Evolutionary conservation across 495 filamentous ascomycete species (phyloP).

Genomic region (Podospora pseudocomata): DNA sequence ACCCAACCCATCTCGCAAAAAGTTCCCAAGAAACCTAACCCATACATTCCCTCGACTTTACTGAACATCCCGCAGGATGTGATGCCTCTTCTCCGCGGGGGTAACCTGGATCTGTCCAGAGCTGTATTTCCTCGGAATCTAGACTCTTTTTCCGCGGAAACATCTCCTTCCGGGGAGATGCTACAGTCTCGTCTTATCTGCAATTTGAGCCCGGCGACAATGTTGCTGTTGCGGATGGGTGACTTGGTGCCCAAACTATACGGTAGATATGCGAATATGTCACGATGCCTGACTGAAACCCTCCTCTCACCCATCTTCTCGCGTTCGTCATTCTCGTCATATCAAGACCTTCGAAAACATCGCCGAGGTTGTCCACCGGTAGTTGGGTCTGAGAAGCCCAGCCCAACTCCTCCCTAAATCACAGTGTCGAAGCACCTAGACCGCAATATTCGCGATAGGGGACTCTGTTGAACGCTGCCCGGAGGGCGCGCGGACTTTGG

Average conservation of each 20-base stretch:
- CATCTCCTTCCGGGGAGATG: background rate
- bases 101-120: background rate
- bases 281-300: background rate
- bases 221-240: background rate
- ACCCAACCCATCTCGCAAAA: background rate
- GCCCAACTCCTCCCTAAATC: no score
- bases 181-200: background rate
- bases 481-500: no score
- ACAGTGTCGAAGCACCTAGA: no score
- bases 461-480: no score
- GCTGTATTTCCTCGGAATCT: background rate
- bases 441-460: no score
- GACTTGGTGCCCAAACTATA: background rate
- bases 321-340: no score
- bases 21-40: background rate
- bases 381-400: no score
- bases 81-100: background rate
- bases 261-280: background rate
- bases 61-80: background rate
- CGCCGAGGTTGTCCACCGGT: no score
- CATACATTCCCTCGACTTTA: background rate
- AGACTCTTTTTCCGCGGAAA: background rate
- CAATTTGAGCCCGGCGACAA: background rate
- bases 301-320: no score
- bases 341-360: no score